Evolutionary conservation across 306 rosid species (phyloP).

Genomic region (Vicia sativa): DNA sequence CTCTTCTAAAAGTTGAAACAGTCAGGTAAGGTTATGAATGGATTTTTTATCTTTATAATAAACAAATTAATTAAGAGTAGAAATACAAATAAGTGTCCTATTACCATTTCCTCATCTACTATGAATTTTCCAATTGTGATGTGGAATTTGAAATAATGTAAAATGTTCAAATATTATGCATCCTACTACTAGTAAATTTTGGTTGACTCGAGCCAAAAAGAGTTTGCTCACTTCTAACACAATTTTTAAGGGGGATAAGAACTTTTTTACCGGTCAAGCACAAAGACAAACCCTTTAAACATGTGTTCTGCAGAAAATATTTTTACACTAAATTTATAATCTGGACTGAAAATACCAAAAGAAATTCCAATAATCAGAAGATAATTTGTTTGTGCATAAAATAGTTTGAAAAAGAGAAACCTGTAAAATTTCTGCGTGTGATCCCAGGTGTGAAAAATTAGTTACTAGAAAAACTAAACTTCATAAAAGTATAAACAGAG

Average conservation of each 20-base stretch:
- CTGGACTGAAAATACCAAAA: background rate
- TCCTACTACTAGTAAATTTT: background rate
- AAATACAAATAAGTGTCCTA: background rate
- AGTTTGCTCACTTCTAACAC: background rate
- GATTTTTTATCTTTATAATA: background rate
- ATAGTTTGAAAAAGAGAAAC: constrained; percentile 16
- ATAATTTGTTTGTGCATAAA: constrained; percentile 8
- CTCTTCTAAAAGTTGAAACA: constrained; percentile 6
- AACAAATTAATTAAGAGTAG: constrained; percentile 4
- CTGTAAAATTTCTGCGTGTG: background rate
- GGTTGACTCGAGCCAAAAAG: background rate
- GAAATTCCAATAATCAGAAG: constrained; percentile 3
- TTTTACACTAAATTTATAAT: background rate
- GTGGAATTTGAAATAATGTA: background rate
- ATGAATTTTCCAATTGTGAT: constrained; percentile 4
- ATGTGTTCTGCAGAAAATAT: constrained; percentile 4
- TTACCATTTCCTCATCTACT: constrained; percentile 20
- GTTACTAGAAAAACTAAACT: constrained; percentile 17
- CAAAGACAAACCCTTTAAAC: constrained; percentile 18
- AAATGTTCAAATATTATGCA: background rate
- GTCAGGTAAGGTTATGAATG: background rate
- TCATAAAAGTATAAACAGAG: background rate
- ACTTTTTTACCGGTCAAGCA: constrained; percentile 9
- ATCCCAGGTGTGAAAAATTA: background rate
- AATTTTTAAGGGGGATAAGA: background rate